Evolutionary conservation across 495 filamentous ascomycete species (phyloP).

Genomic region (Lophiostoma macrostomum): DNA sequence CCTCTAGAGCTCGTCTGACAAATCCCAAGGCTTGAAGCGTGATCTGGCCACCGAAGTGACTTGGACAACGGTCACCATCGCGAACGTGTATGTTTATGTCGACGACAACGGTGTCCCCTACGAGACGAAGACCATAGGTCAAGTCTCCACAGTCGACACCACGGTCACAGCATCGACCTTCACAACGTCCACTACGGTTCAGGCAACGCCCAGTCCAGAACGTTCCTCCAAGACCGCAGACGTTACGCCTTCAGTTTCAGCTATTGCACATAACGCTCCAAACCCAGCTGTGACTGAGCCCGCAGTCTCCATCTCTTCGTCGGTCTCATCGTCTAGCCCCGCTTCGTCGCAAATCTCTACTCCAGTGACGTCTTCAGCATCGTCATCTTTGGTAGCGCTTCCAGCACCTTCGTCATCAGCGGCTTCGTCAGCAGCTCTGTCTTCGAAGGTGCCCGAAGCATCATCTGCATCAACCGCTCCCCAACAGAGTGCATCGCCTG

Average conservation of each 20-base stretch:
- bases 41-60: constrained; percentile 42
- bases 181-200: background rate
- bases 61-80: constrained; percentile 34
- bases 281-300: background rate
- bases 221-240: background rate
- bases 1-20: background rate
- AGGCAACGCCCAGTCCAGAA: background rate
- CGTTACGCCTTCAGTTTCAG: background rate
- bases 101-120: constrained; percentile 58
- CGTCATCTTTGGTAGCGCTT: background rate
- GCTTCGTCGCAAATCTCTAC: background rate
- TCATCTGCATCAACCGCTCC: background rate
- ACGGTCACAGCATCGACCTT: background rate
- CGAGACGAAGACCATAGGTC: constrained; percentile 28
- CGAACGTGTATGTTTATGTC: constrained; percentile 61
- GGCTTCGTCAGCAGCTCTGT: background rate
- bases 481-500: background rate
- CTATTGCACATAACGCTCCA: background rate
- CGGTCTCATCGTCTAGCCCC: background rate
- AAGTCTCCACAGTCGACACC: background rate
- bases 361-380: background rate
- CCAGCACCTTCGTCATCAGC: background rate
- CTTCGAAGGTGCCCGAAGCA: background rate
- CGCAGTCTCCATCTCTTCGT: background rate
- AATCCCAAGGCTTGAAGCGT: constrained; percentile 34